Base-by-base conservation (phyloP, 2,329 filamentous ascomycete species). In the Claviceps maximensis region DNA sequence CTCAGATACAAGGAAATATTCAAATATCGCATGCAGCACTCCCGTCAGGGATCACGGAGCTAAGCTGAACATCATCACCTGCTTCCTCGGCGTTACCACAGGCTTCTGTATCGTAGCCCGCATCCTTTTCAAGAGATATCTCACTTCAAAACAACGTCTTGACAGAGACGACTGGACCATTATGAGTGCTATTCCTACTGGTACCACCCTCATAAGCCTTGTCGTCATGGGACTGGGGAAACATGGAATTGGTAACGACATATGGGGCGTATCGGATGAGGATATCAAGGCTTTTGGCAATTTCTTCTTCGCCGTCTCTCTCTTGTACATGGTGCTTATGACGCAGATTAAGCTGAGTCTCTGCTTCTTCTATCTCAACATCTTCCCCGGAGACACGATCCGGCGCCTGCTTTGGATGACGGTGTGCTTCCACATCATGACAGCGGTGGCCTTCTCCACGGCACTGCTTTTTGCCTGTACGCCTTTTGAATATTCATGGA, bases 291-390 rank as follows among this genome's bases (percentile, higher is more conserved):
- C 17, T 56, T 69, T 33, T 67, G 66, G 65, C 65, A 62, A 4
- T 53, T 67, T 0, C 50, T 68, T 69, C 50, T 67, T 60, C 55
- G 17, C 65, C 8, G 56, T 66, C 1, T 65, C 69, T 31, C 58
- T 68, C 0, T 59, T 72, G 25, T 74, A 73, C 57, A 67, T 73
- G 56, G 31, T 63, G 0, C 62, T 67, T 33, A 61, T 71, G 47
- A 63, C 64, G 4, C 57, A 71, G 5, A 63, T 70, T 44, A 73
- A 74, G 56, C 58, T 71, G 13, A 69, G 71, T 1, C 58, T 74
- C 13, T 56, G 72, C 9, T 64, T 68, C 55, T 72, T 74, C 54
- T 74, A 73, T 51, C 62, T 71, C n/a, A 64, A 69, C 17, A 69
- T 74, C 46, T 74, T 74, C 38, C 66, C 68, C 0, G 60, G 60